phyloP scores from a whole-genome alignment of 2,329 filamentous ascomycete species.

The Xylariaceae sp. region DNA sequence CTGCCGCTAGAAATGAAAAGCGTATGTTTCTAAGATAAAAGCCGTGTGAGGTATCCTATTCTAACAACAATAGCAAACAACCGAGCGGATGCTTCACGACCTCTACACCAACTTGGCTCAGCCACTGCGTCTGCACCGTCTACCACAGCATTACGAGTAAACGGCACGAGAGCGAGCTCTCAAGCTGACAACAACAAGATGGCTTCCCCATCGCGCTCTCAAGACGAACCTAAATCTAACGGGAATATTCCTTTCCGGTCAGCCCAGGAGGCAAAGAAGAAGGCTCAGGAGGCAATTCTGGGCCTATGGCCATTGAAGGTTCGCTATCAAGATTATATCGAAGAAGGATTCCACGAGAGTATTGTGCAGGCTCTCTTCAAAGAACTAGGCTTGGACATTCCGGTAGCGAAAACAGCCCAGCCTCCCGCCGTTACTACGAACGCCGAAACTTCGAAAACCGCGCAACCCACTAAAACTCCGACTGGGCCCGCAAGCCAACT shows the following conservation, averaged over 20 bases:
- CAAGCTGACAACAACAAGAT: neutral
- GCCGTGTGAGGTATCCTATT: neutral
- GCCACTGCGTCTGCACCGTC: constrained; percentile 1
- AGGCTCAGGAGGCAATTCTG: constrained; percentile 63
- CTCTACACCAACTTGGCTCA: neutral
- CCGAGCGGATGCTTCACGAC: constrained; percentile 4
- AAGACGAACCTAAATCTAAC: neutral
- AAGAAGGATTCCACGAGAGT: constrained; percentile 63
- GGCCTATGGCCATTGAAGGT: constrained; percentile 62
- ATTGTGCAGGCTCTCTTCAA: constrained; percentile 61
- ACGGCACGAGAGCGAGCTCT: neutral
- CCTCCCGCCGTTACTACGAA: constrained; percentile 5
- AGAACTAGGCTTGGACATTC: constrained; percentile 57
- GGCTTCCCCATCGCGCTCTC: neutral
- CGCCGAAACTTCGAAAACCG: constrained; percentile 1
- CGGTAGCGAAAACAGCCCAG: constrained; percentile 21
- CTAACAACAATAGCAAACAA: constrained; percentile 8
- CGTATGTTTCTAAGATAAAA: constrained; percentile 18
- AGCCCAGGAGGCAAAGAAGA: constrained; percentile 41
- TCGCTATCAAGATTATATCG: constrained; percentile 65
- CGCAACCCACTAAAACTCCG: constrained; percentile 3
- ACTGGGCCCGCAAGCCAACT: constrained; percentile 7
- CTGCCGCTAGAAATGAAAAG: constrained; percentile 15
- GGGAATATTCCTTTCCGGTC: constrained; percentile 22
- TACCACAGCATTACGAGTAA: neutral